Conservation (phyloP, 129 eudicot genomes). For the Artemisia argyi region DNA sequence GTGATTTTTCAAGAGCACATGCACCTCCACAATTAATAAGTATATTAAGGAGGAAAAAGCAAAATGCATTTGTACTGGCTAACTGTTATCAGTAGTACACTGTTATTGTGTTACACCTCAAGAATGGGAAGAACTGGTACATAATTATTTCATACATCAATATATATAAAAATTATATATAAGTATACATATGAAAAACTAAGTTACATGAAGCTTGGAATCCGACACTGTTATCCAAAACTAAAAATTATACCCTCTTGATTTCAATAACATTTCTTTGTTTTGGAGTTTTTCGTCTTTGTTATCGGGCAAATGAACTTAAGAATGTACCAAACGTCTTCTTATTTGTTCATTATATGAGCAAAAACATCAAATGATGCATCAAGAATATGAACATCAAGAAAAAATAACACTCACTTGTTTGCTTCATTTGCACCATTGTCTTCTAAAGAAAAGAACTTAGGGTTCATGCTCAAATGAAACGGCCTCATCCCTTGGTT, state of each 20-base stretch:
- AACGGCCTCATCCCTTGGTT: conserved; percentile 52
- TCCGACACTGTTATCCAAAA: conserved; percentile 24
- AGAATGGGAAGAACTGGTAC: conserved; percentile 19
- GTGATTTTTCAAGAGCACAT: no score
- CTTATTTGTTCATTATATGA: conserved; percentile 8
- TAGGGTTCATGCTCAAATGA: conserved; percentile 53
- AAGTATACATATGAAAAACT: conserved; percentile 22
- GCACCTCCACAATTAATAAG: not conserved
- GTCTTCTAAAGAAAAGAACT: conserved; percentile 41
- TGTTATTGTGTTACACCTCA: conserved; percentile 25
- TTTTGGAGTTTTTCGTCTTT: not conserved
- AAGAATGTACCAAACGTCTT: not conserved
- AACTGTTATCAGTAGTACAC: conserved; percentile 24
- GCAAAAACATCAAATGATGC: conserved; percentile 11
- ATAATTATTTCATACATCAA: conserved; percentile 23
- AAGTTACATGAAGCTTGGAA: conserved; percentile 16
- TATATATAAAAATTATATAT: conserved; percentile 6
- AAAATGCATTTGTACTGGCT: conserved; percentile 4
- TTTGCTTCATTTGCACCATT: conserved; percentile 32
- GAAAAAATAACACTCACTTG: conserved; percentile 31
- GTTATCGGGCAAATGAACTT: conserved; percentile 6
- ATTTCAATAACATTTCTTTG: not conserved
- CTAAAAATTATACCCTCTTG: conserved; percentile 10
- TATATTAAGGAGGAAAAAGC: not conserved
- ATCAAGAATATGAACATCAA: conserved; percentile 24